Base-by-base conservation (phyloP, 805 yeast genomes). In the Starmerella etchellsii region DNA sequence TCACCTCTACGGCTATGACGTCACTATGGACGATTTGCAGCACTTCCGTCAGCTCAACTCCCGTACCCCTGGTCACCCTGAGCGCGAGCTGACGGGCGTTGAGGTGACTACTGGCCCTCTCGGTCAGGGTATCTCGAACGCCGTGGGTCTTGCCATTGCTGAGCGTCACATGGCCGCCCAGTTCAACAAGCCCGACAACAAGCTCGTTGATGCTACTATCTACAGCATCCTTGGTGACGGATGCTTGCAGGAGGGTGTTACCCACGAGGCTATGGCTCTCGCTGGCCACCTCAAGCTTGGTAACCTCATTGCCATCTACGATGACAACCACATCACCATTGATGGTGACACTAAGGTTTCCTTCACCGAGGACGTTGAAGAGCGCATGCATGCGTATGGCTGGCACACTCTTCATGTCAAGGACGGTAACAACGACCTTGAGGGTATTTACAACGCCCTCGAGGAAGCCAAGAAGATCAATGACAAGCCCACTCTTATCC, bases 71-170 rank as follows among this genome's bases (percentile, higher is more conserved):
- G 98, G 98, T 54, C 98, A 88, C 69, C 98, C 98, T 42, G 98
- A 88, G 70, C 73, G 55, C 37, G 93, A 81, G 59, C 72, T 81
- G 46, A 85, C 91, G 39, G 97, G 97, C 62, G 76, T 85, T 46
- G 98, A 88, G 64, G 94, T 87, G 57, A 85, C 97, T 63, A 88
- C 97, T 48, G 98, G 98, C 64, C 97, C 98, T 43, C 75, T 88
- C 57, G 98, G 98, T 63, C 98, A 88, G 69, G 98, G 98, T 78
- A 74, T 88, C 56, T 71, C 80, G 56, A 87, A 84, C 63, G 96
- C 96, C 41, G 94, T 88, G 56, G 98, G 98, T 69, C 62, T 88
- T 53, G 97, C 98, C 43, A 74, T 88, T 58, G 98, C 95, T 47
- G 94, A 84, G 68, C 76, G 78, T 53, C 87, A 84, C 66, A 67